A percentile compares a stretch with the other conserved stretches of the same genome.
Conservation (phyloP, 257 asterid genomes). For the Scutellaria galericulata region DNA sequence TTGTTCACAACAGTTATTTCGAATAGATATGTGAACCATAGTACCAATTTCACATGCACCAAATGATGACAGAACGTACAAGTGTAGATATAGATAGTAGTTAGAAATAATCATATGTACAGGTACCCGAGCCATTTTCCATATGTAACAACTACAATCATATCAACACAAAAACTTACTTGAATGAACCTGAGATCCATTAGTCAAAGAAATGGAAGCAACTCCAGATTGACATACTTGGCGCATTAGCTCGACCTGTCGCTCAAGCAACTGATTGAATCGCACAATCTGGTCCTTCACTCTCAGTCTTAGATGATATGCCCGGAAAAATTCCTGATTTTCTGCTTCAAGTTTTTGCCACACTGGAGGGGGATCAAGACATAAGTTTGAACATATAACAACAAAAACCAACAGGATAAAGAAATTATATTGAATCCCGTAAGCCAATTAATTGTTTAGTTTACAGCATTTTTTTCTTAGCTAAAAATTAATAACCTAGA, state of each 20-base stretch:
- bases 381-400: constrained; percentile 12
- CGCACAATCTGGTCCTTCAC: constrained; percentile 84
- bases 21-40: not conserved
- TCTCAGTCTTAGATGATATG: constrained; percentile 73
- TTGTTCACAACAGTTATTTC: not conserved
- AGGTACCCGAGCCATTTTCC: not conserved
- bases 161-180: constrained; percentile 51
- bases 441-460: constrained; percentile 5
- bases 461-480: not conserved
- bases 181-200: constrained; percentile 68
- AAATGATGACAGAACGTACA: constrained; percentile 2
- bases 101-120: not conserved
- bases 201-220: constrained; percentile 54
- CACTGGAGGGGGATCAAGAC: constrained; percentile 58
- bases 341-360: constrained; percentile 96
- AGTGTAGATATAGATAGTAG: not conserved
- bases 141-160: not conserved
- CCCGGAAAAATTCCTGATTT: constrained; percentile 81
- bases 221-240: constrained; percentile 56
- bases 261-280: constrained; percentile 82
- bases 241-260: constrained; percentile 71
- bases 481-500: not conserved
- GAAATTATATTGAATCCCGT: not conserved
- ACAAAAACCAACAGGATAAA: constrained; percentile 7
- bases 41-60: not conserved